Conservation (phyloP, 345 rosid species). For the Melaleuca alternifolia region DNA sequence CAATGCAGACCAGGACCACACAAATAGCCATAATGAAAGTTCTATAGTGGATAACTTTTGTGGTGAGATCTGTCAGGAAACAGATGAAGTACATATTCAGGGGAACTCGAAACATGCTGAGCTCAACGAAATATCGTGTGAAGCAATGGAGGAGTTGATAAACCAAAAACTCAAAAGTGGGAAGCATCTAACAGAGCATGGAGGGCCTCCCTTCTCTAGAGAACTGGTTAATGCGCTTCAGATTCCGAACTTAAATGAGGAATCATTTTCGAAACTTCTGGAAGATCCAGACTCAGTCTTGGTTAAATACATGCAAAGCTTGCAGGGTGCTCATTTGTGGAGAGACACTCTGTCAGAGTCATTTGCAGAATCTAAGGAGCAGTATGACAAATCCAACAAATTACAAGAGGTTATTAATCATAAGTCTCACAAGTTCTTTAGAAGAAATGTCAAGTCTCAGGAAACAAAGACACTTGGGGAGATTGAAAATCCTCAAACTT, state of each 20-base stretch:
- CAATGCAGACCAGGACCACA: slow-evolving; percentile 16
- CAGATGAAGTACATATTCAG: slow-evolving; percentile 10
- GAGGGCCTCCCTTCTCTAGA: slow-evolving; percentile 36
- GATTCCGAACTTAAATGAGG: slow-evolving; percentile 70
- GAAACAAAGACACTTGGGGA: slow-evolving; percentile 25
- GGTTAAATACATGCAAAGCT: slow-evolving; percentile 30
- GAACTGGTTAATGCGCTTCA: slow-evolving; percentile 81
- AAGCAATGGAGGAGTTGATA: slow-evolving; percentile 55
- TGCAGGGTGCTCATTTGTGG: slow-evolving; percentile 31
- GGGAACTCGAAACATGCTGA: slow-evolving; percentile 23
- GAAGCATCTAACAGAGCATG: slow-evolving; percentile 39
- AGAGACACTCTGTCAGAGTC: slow-evolving; percentile 30
- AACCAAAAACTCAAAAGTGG: slow-evolving; percentile 52
- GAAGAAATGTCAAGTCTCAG: slow-evolving; percentile 39
- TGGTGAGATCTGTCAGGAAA: slow-evolving; percentile 47
- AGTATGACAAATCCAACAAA: slow-evolving; percentile 14
- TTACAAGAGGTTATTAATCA: slow-evolving; percentile 24
- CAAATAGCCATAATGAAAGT: slow-evolving; percentile 37
- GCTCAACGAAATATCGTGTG: slow-evolving; percentile 57
- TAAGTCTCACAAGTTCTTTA: slow-evolving; percentile 55
- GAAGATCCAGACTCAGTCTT: slow-evolving; percentile 64
- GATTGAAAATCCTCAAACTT: slow-evolving; percentile 28
- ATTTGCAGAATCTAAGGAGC: slow-evolving; percentile 18
- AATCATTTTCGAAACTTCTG: slow-evolving; percentile 60
- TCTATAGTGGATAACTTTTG: slow-evolving; percentile 61